A percentile compares a stretch with the other conserved stretches of the same genome.
phyloP scores from a whole-genome alignment of 495 filamentous ascomycete species.

The Aspergillus carlsbadensis region DNA sequence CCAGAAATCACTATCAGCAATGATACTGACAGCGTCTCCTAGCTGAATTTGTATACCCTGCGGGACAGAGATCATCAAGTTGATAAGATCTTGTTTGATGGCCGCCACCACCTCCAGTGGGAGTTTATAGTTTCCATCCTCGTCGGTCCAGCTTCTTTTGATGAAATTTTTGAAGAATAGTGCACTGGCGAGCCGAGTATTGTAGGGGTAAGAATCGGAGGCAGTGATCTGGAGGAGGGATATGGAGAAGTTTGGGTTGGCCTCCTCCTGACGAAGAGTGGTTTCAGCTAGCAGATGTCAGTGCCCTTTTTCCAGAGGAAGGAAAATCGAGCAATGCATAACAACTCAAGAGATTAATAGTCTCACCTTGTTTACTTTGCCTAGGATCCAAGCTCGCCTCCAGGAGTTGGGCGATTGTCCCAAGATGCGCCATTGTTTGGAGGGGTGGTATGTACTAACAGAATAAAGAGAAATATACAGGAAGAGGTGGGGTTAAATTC shows the following conservation, averaged over 20 bases:
- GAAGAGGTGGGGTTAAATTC: not conserved
- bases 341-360: constrained; percentile 10
- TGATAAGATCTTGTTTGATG: constrained; percentile 93
- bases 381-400: constrained; percentile 81
- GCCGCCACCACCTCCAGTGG: constrained; percentile 73
- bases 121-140: constrained; percentile 88
- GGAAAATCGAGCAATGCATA: not conserved
- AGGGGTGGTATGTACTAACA: constrained; percentile 24
- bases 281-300: constrained; percentile 65
- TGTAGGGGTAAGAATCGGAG: constrained; percentile 61
- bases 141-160: constrained; percentile 86
- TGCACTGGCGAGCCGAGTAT: constrained; percentile 84
- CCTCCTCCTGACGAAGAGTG: constrained; percentile 70
- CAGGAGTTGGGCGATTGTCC: constrained; percentile 72
- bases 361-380: constrained; percentile 83
- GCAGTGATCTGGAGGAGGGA: constrained; percentile 85
- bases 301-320: not conserved
- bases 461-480: not conserved
- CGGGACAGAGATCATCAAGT: constrained; percentile 91
- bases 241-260: constrained; percentile 82
- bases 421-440: constrained; percentile 71
- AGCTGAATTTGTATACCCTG: constrained; percentile 85
- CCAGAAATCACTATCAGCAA: constrained; percentile 98
- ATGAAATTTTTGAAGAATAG: constrained; percentile 99
- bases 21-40: constrained; percentile 93